phyloP scores from a whole-genome alignment of 1,284 basidiomycete species.

The Leccinum pseudoinsigne region DNA sequence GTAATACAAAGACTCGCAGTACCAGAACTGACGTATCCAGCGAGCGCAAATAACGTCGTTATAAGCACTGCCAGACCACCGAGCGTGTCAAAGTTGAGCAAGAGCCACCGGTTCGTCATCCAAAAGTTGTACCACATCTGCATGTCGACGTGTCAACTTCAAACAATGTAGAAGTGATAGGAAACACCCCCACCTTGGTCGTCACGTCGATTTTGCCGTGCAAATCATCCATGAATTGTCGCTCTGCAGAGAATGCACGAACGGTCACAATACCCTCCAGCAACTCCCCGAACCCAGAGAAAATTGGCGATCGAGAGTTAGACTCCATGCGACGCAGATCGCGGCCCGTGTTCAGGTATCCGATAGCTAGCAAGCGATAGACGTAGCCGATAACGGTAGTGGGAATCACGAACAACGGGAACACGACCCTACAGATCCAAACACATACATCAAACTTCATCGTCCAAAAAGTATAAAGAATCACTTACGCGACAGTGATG shows the following conservation, averaged over 20 bases:
- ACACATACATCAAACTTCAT: constrained; percentile 1
- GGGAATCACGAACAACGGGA: constrained; percentile 61
- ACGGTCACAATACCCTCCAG: constrained; percentile 77
- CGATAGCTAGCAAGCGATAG: constrained; percentile 51
- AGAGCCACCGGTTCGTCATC: constrained; percentile 82
- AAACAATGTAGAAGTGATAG: background rate
- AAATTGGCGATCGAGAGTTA: constrained; percentile 54
- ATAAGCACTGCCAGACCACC: constrained; percentile 63
- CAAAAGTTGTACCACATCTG: constrained; percentile 78
- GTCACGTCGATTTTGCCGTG: constrained; percentile 66
- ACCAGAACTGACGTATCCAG: constrained; percentile 66
- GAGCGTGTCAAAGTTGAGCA: constrained; percentile 76
- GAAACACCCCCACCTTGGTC: constrained; percentile 47
- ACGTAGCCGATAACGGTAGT: constrained; percentile 51
- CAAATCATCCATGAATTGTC: constrained; percentile 73
- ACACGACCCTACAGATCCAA: constrained; percentile 40
- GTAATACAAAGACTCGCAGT: constrained; percentile 87
- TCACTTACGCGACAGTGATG: constrained; percentile 32
- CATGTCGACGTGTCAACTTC: constrained; percentile 1
- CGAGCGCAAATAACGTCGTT: constrained; percentile 76
- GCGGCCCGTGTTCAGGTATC: constrained; percentile 60
- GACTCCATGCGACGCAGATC: constrained; percentile 63
- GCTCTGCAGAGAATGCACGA: constrained; percentile 85
- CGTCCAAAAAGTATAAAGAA: background rate
- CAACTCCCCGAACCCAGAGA: constrained; percentile 69